Base-by-base conservation (phyloP, 2,329 filamentous ascomycete genomes). In the Penicillium sp. region DNA sequence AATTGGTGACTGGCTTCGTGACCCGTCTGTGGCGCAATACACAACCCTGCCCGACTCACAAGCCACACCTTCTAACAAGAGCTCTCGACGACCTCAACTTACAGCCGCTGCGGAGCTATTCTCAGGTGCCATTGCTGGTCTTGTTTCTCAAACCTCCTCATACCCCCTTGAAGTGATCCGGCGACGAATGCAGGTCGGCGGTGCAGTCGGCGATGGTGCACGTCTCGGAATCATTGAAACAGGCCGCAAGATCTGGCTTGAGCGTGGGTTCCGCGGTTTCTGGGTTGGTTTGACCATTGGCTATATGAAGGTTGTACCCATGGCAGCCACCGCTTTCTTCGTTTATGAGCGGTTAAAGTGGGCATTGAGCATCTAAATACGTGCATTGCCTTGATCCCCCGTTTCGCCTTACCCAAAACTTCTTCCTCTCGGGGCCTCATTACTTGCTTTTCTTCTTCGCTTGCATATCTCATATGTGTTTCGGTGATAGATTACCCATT, bases 151-250 rank as follows among this genome's bases (percentile, higher is more conserved):
- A 75, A 96, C 93, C 0, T 86, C 88, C 0, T 96, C 93, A 16
- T 99, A 99, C 73, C 95, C 95, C 5, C 81, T 99, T 3, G 95
- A 99, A 75, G 91, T 99, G 16, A 89, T 98, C 57, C 82, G 95
- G 59, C 84, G 95, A 62, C 84, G 95, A 48, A 98, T 99, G 93
- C 95, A 99, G 73, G 95, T 99, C 14, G 91, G 92, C 48, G 95
- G 93, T 11, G 93, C 93, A 0, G 92, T 98, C 0, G 95, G 95
- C 1, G 93, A 98, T 72, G 93, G 93, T 0, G 91, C 86, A 67
- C 81, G 90, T 46, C 76, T 96, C 46, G 82, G 87, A 50, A 91
- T 99, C 62, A 78, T 80, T 16, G 93, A 98, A 77, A 96, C 93
- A 1, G 88, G 88, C 3, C 78, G 77, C 62, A 83, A 87, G 71